Conservation (phyloP, 129 eudicot species). For the Silybum marianum region DNA sequence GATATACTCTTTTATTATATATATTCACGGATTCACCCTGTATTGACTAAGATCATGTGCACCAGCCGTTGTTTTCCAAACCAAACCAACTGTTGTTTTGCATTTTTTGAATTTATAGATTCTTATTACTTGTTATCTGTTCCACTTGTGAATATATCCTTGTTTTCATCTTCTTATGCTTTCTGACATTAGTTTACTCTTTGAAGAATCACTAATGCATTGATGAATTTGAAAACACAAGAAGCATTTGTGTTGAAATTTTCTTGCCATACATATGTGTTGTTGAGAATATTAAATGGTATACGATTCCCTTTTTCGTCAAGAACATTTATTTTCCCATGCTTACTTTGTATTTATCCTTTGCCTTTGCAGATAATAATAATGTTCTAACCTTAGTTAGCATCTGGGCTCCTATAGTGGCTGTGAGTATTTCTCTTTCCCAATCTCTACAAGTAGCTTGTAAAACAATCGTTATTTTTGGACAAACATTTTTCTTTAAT, state of each 20-base stretch:
- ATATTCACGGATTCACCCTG: background rate
- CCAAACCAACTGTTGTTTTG: background rate
- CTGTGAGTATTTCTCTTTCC: slow-evolving; percentile 64
- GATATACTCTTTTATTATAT: background rate
- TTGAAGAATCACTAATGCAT: background rate
- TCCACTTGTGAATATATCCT: background rate
- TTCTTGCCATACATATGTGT: slow-evolving; percentile 1
- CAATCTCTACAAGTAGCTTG: slow-evolving; percentile 15
- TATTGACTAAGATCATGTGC: background rate
- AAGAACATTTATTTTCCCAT: background rate
- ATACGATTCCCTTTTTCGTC: background rate
- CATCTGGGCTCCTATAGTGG: slow-evolving; percentile 96
- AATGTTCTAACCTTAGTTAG: slow-evolving; percentile 77
- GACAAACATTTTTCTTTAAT: background rate
- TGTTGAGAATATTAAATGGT: background rate
- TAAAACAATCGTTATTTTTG: background rate
- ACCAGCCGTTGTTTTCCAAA: background rate
- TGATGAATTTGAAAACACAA: background rate
- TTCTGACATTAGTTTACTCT: background rate
- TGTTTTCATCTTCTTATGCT: background rate
- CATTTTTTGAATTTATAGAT: background rate
- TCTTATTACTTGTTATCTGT: background rate
- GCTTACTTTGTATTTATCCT: slow-evolving; percentile 20
- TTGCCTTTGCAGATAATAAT: slow-evolving; percentile 65
- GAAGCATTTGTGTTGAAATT: slow-evolving; percentile 1